phyloP scores from a whole-genome alignment of 176 grass and related monocot species.

The Eleusine indica region DNA sequence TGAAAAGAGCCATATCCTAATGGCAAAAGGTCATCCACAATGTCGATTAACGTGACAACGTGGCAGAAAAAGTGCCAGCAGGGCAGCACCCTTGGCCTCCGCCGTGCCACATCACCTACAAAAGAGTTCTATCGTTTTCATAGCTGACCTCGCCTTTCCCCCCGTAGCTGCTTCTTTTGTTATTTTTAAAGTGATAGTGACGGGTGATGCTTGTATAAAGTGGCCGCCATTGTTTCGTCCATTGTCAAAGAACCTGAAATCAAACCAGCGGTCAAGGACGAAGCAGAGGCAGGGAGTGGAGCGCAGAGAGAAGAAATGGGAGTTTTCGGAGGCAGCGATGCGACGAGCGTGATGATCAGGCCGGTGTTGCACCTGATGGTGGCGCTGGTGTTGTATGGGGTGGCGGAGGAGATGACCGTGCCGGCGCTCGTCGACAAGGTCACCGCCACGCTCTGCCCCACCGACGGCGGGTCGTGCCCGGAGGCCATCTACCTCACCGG shows the following conservation, averaged over 20 bases:
- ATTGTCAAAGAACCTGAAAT: neutral
- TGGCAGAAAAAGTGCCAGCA: slow-evolving; percentile 27
- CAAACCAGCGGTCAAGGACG: neutral
- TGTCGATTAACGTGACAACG: neutral
- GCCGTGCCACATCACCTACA: neutral
- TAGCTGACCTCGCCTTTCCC: slow-evolving; percentile 11
- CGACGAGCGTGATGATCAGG: slow-evolving; percentile 30
- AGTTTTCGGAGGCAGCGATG: neutral
- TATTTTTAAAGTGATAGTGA: neutral
- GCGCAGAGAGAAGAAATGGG: neutral
- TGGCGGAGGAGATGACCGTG: slow-evolving; percentile 92
- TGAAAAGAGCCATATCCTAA: neutral
- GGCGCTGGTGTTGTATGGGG: slow-evolving; percentile 62
- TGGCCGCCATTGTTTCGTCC: neutral
- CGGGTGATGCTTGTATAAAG: neutral
- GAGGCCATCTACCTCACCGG: slow-evolving; percentile 90
- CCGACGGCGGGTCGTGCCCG: slow-evolving; percentile 37
- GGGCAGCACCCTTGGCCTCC: neutral
- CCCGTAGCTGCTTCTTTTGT: neutral
- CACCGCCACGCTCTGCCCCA: slow-evolving; percentile 69
- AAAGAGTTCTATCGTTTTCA: neutral
- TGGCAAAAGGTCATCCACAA: neutral
- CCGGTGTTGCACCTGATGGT: slow-evolving; percentile 67
- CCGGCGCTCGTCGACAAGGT: slow-evolving; percentile 77
- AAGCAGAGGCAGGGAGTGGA: neutral